Base-by-base conservation (phyloP, 1,284 basidiomycete genomes). In the Fomitopsis palustris region DNA sequence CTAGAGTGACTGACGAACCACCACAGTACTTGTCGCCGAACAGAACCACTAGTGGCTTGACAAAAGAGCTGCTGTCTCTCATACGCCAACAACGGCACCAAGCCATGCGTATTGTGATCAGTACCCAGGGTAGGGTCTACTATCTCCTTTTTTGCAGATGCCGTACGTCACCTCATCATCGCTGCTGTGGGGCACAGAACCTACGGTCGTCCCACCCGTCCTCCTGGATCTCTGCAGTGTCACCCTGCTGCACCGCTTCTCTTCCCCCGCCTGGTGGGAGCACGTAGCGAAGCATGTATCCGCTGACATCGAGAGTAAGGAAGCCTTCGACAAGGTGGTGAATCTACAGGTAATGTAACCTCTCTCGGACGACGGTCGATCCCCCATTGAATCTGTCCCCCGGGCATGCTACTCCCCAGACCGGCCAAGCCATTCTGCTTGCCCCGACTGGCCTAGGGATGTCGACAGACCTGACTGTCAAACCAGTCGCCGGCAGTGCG, bases 231-330 rank as follows among this genome's bases (percentile, higher is more conserved):
- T 92, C 0, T 90, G 87, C 54, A 81, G 81, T 0, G 75, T 90
- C 0, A 74, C 83, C 0, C 80, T 91, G 12, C 66, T 89, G 6
- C 89, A 90, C 62, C 78, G 88, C 0, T 91, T 91, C 70, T 88
- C 87, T 1, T 90, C 88, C 0, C 85, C 86, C 0, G 75, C 84
- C 1, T 90, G 88, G 88, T 87, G 85, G 81, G 77, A 84, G 0
- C 87, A 90, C 62, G 70, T 91, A 0, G 73, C 78, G 2, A 81
- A 85, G 37, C 88, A 90, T 64, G 83, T 90, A 4, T 83, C 86
- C 0, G 84, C 85, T 0, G 80, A 87, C 61, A 77, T 88, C 55
- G 78, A 79, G 0, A 69, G 75, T 4, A 77, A 76, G 2, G 83
- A 86, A 45, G 84, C 82, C 0, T 89, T 90, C 61, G 84, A 89